Conservation (phyloP, 2,329 filamentous ascomycete genomes). For the Cladophialophora immunda region DNA sequence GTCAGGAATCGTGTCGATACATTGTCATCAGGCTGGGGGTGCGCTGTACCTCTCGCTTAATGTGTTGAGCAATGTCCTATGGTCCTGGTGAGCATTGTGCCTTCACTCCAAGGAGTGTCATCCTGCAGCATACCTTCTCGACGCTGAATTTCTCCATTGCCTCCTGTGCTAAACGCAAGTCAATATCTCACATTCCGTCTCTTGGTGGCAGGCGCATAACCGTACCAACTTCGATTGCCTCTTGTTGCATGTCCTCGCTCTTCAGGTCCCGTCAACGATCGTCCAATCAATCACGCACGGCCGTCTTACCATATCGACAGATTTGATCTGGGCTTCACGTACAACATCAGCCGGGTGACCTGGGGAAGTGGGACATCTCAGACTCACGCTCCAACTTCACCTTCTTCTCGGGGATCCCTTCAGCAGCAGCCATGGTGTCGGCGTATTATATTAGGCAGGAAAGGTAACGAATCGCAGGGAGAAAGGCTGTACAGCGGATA, state of each 20-base stretch:
- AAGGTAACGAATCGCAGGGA: not conserved
- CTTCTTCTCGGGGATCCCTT: slow-evolving; percentile 59
- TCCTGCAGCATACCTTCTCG: slow-evolving; percentile 68
- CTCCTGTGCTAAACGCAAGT: slow-evolving; percentile 65
- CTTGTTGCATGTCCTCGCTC: slow-evolving; percentile 97
- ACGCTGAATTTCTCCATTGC: slow-evolving; percentile 77
- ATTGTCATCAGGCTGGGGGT: slow-evolving; percentile 33
- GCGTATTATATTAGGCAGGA: not conserved
- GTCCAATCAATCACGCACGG: slow-evolving; percentile 20
- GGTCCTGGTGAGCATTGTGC: slow-evolving; percentile 16
- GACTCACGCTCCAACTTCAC: slow-evolving; percentile 79
- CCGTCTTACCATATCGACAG: slow-evolving; percentile 85
- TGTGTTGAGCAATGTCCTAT: slow-evolving; percentile 93
- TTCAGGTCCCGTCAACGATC: slow-evolving; percentile 52
- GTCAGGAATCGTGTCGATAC: slow-evolving; percentile 32
- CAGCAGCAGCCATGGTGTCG: slow-evolving; percentile 34
- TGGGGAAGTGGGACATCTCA: not conserved
- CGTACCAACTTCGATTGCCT: slow-evolving; percentile 95
- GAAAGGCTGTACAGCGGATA: not conserved
- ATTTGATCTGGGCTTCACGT: slow-evolving; percentile 92
- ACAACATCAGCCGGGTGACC: slow-evolving; percentile 25
- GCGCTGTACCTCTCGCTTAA: slow-evolving; percentile 81
- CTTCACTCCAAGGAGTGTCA: not conserved
- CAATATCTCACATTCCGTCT: slow-evolving; percentile 3
- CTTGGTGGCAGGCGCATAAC: not conserved